phyloP scores from a whole-genome alignment of 2,329 filamentous ascomycete species.

The Hypoxylon rubiginosum region DNA sequence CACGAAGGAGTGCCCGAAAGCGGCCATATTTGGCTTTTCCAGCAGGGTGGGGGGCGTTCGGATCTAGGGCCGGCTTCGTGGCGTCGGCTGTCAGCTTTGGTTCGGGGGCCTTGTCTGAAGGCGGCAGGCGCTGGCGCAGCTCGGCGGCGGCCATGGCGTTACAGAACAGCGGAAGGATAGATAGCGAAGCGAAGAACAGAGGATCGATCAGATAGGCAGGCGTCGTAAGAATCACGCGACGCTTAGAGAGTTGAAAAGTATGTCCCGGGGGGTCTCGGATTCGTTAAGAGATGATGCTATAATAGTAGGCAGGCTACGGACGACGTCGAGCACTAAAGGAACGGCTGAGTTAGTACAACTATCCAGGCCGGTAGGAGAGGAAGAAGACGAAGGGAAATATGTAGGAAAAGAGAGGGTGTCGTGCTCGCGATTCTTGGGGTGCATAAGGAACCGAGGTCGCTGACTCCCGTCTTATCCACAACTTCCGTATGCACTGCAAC shows the following conservation, averaged over 20 bases:
- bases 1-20: constrained; percentile 65
- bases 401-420: constrained; percentile 3
- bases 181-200: background rate
- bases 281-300: constrained; percentile 18
- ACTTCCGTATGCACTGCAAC: constrained; percentile 6
- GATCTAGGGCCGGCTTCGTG: constrained; percentile 39
- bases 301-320: constrained; percentile 2
- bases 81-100: constrained; percentile 47
- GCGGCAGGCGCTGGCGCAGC: constrained; percentile 53
- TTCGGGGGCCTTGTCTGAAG: constrained; percentile 46
- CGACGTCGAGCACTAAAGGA: constrained; percentile 19
- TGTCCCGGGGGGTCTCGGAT: background rate
- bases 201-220: constrained; percentile 9
- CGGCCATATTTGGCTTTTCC: constrained; percentile 67
- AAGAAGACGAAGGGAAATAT: background rate
- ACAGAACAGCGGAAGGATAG: constrained; percentile 6
- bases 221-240: constrained; percentile 3
- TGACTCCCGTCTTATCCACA: constrained; percentile 10
- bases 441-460: constrained; percentile 14
- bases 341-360: constrained; percentile 10
- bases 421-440: constrained; percentile 20
- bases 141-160: constrained; percentile 53
- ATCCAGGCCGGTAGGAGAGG: background rate
- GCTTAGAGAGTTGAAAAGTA: constrained; percentile 1
- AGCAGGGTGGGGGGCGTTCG: constrained; percentile 62